phyloP scores from a whole-genome alignment of 2,329 filamentous ascomycete species.

The Teratosphaeria pseudoeucalypti region DNA sequence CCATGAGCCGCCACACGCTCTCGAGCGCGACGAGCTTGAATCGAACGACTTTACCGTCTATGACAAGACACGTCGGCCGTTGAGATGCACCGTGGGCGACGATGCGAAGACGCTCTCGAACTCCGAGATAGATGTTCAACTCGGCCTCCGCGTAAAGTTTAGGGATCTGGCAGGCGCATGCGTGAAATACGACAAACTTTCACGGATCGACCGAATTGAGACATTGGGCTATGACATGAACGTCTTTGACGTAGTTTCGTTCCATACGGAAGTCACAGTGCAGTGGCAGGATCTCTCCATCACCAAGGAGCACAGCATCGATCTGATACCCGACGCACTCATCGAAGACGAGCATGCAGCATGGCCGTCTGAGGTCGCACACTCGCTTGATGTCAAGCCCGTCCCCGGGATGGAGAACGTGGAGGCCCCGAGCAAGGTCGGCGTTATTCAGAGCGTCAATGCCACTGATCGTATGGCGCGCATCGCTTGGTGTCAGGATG shows the following conservation, averaged over 20 bases:
- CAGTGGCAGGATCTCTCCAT: conserved; percentile 50
- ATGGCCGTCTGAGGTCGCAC: conserved; percentile 45
- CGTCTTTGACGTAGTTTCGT: conserved; percentile 42
- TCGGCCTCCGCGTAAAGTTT: conserved; percentile 39
- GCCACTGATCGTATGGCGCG: conserved; percentile 46
- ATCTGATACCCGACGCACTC: conserved; percentile 40
- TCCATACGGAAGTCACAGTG: conserved; percentile 41
- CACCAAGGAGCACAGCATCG: conserved; percentile 35
- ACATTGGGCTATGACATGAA: conserved; percentile 50
- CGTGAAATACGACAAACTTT: conserved; percentile 42
- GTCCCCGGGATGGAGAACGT: conserved; percentile 9
- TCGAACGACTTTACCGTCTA: conserved; percentile 33
- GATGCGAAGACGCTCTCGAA: conserved; percentile 20
- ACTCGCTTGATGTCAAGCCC: conserved; percentile 14
- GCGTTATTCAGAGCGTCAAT: conserved; percentile 48
- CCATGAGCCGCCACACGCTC: conserved; percentile 16
- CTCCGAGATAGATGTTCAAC: conserved; percentile 22
- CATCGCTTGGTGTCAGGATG: conserved; percentile 45
- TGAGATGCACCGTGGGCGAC: neutral
- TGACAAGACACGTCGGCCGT: conserved; percentile 26
- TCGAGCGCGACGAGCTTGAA: conserved; percentile 31
- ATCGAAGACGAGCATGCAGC: conserved; percentile 46
- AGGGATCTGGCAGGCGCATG: conserved; percentile 41
- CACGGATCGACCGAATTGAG: conserved; percentile 35
- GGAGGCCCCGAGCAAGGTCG: conserved; percentile 37